Conservation (phyloP, 2,329 filamentous ascomycete genomes). For the Trichoderma koningiopsis region DNA sequence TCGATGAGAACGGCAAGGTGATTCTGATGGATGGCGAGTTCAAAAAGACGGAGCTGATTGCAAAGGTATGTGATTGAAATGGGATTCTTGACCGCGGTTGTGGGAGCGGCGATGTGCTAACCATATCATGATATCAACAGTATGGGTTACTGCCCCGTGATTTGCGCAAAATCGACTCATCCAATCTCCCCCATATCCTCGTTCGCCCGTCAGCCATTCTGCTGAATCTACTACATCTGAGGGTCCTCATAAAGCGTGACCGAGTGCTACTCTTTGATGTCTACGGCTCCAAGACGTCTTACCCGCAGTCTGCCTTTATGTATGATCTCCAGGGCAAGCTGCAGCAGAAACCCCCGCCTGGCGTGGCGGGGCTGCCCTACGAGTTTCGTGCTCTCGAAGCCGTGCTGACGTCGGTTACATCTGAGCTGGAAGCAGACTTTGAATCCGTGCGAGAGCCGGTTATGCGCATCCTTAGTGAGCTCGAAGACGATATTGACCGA, state of each 20-base stretch:
- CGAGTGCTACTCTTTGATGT: conserved; percentile 94
- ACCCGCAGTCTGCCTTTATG: conserved; percentile 96
- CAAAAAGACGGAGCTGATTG: conserved; percentile 95
- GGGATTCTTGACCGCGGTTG: neutral
- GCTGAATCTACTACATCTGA: conserved; percentile 93
- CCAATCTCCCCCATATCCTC: conserved; percentile 90
- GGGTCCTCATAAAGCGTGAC: conserved; percentile 92
- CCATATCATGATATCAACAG: conserved; percentile 45
- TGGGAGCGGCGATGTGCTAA: neutral
- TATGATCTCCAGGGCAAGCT: conserved; percentile 94
- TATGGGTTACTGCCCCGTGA: conserved; percentile 93
- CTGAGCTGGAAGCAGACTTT: conserved; percentile 90
- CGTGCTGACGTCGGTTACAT: conserved; percentile 89
- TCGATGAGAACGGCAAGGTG: conserved; percentile 88
- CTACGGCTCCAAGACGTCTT: conserved; percentile 91
- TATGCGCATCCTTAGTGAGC: conserved; percentile 80
- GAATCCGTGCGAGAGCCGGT: conserved; percentile 92
- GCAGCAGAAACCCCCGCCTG: conserved; percentile 66
- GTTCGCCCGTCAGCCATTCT: conserved; percentile 91
- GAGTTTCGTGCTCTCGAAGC: conserved; percentile 96
- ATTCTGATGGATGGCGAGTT: conserved; percentile 94
- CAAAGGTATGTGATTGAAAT: conserved; percentile 64
- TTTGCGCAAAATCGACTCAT: conserved; percentile 96
- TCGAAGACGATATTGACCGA: conserved; percentile 95
- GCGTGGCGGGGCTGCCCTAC: conserved; percentile 75